These are phyloP conservation scores for Ustilago vetiveriae DNA, from an alignment of 1,284 basidiomycete species.

Conservation along the genomic window DNA sequence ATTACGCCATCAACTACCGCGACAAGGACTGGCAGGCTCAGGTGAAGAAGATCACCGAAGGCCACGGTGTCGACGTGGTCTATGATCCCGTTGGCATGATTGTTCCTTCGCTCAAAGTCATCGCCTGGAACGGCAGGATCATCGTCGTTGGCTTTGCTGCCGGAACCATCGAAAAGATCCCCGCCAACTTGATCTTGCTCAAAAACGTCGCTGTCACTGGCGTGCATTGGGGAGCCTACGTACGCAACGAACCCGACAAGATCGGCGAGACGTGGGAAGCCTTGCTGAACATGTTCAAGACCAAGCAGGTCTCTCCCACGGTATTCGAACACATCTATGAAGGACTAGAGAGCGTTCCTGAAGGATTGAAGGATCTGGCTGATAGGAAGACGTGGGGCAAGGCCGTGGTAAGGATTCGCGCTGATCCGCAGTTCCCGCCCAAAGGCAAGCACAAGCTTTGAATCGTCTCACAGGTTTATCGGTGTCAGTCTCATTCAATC, in stretches of 20 bases:
- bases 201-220: conserved; percentile 76
- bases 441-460: conserved; percentile 53
- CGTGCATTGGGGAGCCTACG: conserved; percentile 57
- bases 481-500: too few species aligned
- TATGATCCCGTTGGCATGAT: conserved; percentile 64
- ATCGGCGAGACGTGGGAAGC: conserved; percentile 78
- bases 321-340: conserved; percentile 78
- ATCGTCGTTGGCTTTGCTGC: conserved; percentile 79
- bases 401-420: conserved; percentile 75
- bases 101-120: conserved; percentile 67
- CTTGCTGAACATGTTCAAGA: conserved; percentile 77
- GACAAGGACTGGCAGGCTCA: conserved; percentile 60
- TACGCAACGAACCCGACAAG: conserved; percentile 74
- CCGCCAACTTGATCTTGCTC: conserved; percentile 82
- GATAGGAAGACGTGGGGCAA: conserved; percentile 92
- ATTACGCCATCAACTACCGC: conserved; percentile 59
- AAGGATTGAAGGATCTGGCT: conserved; percentile 71
- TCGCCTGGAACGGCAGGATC: conserved; percentile 91
- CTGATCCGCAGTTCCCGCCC: conserved; percentile 47
- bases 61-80: conserved; percentile 72
- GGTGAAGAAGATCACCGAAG: conserved; percentile 60
- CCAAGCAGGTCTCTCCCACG: conserved; percentile 77
- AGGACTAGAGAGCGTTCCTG: conserved; percentile 77
- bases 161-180: conserved; percentile 62
- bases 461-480: background rate